These are phyloP conservation scores for Tylopilus vinaceipallidus DNA, from an alignment of 768 basidiomycete species.

Conservation along the genomic window DNA sequence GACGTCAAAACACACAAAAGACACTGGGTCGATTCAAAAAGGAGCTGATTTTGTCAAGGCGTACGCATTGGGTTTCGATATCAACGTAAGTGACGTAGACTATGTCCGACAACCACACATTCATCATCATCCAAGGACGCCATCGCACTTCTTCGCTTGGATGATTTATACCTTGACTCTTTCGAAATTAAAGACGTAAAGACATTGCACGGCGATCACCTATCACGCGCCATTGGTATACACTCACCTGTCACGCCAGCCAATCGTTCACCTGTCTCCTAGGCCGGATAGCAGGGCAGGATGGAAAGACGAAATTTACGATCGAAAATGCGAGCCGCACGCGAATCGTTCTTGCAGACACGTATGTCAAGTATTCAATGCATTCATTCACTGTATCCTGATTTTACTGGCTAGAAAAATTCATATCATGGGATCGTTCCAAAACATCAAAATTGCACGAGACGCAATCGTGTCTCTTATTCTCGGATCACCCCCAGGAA, in stretches of 20 bases:
- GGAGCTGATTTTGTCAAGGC: conserved; percentile 98
- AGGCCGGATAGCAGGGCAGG: conserved; percentile 98
- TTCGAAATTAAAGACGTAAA: conserved; percentile 99
- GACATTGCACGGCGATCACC: conserved; percentile 94
- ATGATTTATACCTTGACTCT: conserved; percentile 96
- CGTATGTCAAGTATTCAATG: conserved; percentile 50
- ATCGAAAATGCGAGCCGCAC: conserved; percentile 97
- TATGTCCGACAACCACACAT: neutral
- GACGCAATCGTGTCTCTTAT: conserved; percentile 96
- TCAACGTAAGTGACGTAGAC: conserved; percentile 62
- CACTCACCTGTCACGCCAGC: neutral
- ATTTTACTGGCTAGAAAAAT: conserved; percentile 67
- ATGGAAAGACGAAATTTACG: conserved; percentile 97
- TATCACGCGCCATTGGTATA: conserved; percentile 94
- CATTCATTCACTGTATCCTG: neutral
- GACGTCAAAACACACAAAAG: conserved; percentile 96
- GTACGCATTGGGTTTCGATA: conserved; percentile 91
- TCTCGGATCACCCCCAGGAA: conserved; percentile 92
- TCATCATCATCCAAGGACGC: conserved; percentile 63
- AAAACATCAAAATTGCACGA: conserved; percentile 96
- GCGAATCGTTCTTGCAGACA: conserved; percentile 97
- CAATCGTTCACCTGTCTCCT: conserved; percentile 7
- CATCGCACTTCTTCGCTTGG: conserved; percentile 90
- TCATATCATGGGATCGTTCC: conserved; percentile 97
- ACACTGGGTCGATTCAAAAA: conserved; percentile 90